These are phyloP conservation scores for Triadica sebifera DNA, from an alignment of 345 rosid species.

Conservation along the genomic window DNA sequence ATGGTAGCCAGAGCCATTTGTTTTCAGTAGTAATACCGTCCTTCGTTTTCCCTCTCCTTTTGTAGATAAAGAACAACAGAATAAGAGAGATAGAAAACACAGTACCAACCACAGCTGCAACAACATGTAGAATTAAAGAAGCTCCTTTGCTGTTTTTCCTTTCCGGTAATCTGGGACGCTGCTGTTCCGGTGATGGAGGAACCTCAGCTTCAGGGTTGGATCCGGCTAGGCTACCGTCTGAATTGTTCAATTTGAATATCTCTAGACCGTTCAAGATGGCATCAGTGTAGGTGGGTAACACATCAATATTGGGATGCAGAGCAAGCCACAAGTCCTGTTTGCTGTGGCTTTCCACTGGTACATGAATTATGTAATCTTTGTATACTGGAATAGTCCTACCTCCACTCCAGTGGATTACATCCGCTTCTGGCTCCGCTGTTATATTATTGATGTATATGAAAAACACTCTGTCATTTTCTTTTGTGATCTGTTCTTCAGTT, in stretches of 20 bases:
- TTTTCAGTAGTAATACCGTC: not conserved
- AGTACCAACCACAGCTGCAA: not conserved
- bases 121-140: not conserved
- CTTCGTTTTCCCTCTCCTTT: not conserved
- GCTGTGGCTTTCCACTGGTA: not conserved
- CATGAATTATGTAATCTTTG: constrained; percentile 23
- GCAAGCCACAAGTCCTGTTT: constrained; percentile 18
- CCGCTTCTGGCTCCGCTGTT: not conserved
- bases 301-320: constrained; percentile 15
- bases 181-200: not conserved
- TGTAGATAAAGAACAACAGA: constrained; percentile 10
- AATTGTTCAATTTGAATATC: constrained; percentile 32
- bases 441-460: constrained; percentile 24
- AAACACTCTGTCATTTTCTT: constrained; percentile 11
- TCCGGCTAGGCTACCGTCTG: constrained; percentile 20
- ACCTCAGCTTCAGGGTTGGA: constrained; percentile 19
- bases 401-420: not conserved
- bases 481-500: constrained; percentile 22
- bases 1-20: constrained; percentile 17
- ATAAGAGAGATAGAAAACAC: not conserved
- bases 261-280: constrained; percentile 44
- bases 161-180: not conserved
- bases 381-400: constrained; percentile 25
- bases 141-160: too few species aligned
- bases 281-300: not conserved